Evolutionary conservation across 2,329 filamentous ascomycete genomes (phyloP).

Genomic region (Thielaviopsis euricoi): DNA sequence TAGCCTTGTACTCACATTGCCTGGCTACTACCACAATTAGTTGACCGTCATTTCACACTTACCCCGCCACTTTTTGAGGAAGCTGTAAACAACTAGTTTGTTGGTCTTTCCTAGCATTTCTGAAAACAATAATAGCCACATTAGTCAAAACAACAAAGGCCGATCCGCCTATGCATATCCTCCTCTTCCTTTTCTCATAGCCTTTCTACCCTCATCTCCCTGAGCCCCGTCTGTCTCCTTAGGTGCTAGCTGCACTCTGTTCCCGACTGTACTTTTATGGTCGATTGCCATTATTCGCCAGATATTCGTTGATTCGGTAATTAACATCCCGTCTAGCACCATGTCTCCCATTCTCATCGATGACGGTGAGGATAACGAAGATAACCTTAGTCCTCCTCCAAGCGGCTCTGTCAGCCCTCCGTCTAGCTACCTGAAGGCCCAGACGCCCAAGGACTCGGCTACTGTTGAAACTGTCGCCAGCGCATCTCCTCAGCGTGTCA

Average conservation of each 20-base stretch:
- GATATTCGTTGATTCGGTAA: constrained; percentile 10
- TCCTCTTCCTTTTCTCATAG: constrained; percentile 11
- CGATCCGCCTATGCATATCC: constrained; percentile 9
- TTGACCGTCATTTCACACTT: constrained; percentile 13
- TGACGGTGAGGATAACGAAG: constrained; percentile 19
- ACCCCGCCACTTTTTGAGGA: constrained; percentile 12
- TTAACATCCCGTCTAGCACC: constrained; percentile 13
- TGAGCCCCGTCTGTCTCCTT: background rate
- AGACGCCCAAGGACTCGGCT: constrained; percentile 34
- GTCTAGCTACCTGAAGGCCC: constrained; percentile 23
- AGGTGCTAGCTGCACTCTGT: too few relatives aligned
- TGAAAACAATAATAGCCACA: background rate
- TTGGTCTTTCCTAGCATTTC: constrained; percentile 8
- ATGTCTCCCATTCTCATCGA: constrained; percentile 16
- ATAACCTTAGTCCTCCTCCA: constrained; percentile 25
- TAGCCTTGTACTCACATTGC: background rate
- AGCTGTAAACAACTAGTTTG: constrained; percentile 2
- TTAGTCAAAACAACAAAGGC: background rate
- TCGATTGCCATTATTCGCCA: background rate
- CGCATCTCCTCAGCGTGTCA: constrained; percentile 19
- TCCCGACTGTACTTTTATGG: background rate
- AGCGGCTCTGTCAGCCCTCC: constrained; percentile 23
- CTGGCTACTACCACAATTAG: constrained; percentile 12
- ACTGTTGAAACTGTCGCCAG: constrained; percentile 27
- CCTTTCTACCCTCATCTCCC: constrained; percentile 9